These are phyloP conservation scores for Candida neerlandica DNA, from an alignment of 1,139 yeast species.

Conservation along the genomic window DNA sequence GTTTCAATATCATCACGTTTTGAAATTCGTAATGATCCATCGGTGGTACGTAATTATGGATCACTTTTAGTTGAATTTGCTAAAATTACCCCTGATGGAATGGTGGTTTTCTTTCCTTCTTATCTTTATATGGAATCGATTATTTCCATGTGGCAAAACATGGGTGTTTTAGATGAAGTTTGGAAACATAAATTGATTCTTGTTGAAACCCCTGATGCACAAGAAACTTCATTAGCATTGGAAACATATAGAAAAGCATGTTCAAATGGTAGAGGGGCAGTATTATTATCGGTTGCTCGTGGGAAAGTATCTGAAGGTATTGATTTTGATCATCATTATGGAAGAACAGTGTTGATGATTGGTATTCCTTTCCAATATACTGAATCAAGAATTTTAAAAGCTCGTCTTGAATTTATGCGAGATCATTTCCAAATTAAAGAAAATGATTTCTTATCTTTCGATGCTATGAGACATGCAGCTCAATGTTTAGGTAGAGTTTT, in stretches of 20 bases:
- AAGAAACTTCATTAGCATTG: constrained; percentile 91
- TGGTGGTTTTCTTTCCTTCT: constrained; percentile 97
- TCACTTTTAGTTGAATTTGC: constrained; percentile 88
- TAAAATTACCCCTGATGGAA: constrained; percentile 95
- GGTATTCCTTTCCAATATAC: constrained; percentile 99
- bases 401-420: constrained; percentile 87
- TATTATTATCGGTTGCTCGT: constrained; percentile 93
- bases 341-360: constrained; percentile 96
- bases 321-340: constrained; percentile 98
- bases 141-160: constrained; percentile 96
- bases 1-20: constrained; percentile 95
- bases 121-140: constrained; percentile 97
- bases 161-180: constrained; percentile 97
- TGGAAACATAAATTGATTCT: constrained; percentile 95
- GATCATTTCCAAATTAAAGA: constrained; percentile 92
- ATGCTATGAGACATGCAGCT: constrained; percentile 99
- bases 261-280: constrained; percentile 97
- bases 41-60: constrained; percentile 96
- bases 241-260: constrained; percentile 97
- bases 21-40: constrained; percentile 96
- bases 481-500: constrained; percentile 96
- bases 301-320: constrained; percentile 98
- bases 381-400: constrained; percentile 92
- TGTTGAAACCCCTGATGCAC: constrained; percentile 99
- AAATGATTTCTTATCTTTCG: constrained; percentile 92